Evolutionary conservation across 2,329 filamentous ascomycete genomes (phyloP), one percentile per base, ranked within the genome.

Genomic region (Colletotrichum sp.): DNA sequence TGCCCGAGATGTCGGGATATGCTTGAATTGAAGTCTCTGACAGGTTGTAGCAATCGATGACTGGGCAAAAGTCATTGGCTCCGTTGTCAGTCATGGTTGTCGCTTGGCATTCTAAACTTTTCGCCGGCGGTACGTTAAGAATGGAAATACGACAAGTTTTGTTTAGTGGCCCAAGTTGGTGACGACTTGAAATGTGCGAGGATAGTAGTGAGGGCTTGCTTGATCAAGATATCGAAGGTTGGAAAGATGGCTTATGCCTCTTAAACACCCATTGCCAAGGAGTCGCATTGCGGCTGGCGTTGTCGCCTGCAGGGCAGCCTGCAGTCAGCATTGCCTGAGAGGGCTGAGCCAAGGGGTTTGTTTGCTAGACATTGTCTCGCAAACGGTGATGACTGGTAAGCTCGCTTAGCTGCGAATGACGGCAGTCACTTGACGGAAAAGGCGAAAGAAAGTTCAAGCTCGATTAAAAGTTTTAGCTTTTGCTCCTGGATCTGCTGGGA

Each of bases 201-300:
- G n/a, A n/a, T n/a, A 12, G 7, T 0, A 18, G 4, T 21, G n/a
- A 21, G 43, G 4, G 16, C 43, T 52, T 52, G 18, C n/a, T 52
- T 12, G 1, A 21, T 1, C 18, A 21, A 0, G 43, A 48, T 2
- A 52, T 13, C 10, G 1, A 21, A 12, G 18, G 1, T 52, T 0
- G n/a, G 9, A 52, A n/a, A 18, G 43, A 21, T 52, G 43, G n/a
- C 43, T 7, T 1, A 13, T 52, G 43, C 2, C n/a, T 21, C 43
- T 52, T 52, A 6, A 52, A 21, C n/a, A 7, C 10, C 2, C 10
- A 2, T 52, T 1, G 43, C 43, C n/a, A 52, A 21, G n/a, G 18
- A 13, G n/a, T 52, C 10, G 43, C 43, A 52, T 52, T 52, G 43
- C n/a, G 43, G 43, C 43, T 52, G 43, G 43, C n/a, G n/a, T 21